Evolutionary conservation across 2,329 filamentous ascomycete genomes (phyloP), one percentile per base, ranked within the genome.

Genomic region (Alternaria brassicae): DNA sequence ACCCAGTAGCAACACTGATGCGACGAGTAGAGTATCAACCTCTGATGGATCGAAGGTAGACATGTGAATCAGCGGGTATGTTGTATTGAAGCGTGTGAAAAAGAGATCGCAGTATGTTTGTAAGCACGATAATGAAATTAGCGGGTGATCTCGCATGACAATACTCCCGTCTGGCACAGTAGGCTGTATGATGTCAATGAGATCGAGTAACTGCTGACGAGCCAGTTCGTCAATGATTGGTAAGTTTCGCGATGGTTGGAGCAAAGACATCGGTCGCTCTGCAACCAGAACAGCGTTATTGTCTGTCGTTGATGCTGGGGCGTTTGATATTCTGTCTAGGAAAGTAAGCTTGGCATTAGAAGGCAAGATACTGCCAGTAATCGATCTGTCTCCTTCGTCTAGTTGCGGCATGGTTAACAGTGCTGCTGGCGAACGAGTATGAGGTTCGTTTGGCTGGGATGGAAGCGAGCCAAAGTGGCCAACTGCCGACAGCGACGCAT

Each of bases 11-110:
- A 89, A 63, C 0, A 88, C 80, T 0, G 86, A 82, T 0, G 84
- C 75, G 0, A 89, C 76, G 0, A 88, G 77, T 1, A 88, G 72
- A 0, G 85, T 79, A 25, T 88, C 83, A 0, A 81, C 77, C 3
- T 77, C 70, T 7, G 75, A 78, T 1, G 84, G 80, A 41, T 85
- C 78, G 66, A 88, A 89, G 0, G 85, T 88, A 1, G 85, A 77
- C 61, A 83, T 78, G 59, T 89, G 86, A 8, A 89, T 81, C 1
- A 88, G 76, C 0, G 86, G 87, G 62, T 89, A 89, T 1, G 82
- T 79, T 0, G 81, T 81, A 68, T 89, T 89, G 74, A 89, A 88
- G 2, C 83, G 81, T 0, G 80, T 82, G 71, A 88, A 89, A 74
- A 85, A 89, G 1, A 88, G 74, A 59, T 88, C 84, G 37, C 82